Percentiles rank a stretch among this genome's conserved stretches.
Evolutionary conservation across 225 moss, liverwort and hornwort species (phyloP).

Genomic region (Pseudisothecium myosuroides): DNA sequence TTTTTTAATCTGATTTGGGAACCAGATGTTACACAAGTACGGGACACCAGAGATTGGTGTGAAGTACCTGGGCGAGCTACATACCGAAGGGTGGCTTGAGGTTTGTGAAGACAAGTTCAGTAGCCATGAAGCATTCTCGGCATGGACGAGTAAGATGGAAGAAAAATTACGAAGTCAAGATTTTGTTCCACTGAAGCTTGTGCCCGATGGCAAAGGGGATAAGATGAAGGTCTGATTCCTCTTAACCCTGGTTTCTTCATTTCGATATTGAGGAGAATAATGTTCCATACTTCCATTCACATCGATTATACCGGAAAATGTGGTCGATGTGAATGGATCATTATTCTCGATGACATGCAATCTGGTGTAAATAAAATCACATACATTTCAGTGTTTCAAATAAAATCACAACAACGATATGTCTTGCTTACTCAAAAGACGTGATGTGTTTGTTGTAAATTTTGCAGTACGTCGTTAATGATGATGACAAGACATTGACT

Average conservation of each 20-base stretch:
- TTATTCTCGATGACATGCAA: neutral
- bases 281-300: neutral
- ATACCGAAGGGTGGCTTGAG: slow-evolving; percentile 11
- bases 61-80: slow-evolving; percentile 4
- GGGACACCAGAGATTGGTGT: neutral
- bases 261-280: neutral
- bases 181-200: neutral
- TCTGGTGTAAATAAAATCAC: neutral
- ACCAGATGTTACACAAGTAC: neutral
- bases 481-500: neutral
- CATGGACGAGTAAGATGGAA: neutral
- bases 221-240: neutral
- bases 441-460: neutral
- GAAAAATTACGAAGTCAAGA: neutral
- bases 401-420: neutral
- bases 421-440: neutral
- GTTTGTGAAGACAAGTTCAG: neutral
- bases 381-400: neutral
- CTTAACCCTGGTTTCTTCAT: neutral
- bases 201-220: neutral
- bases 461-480: slow-evolving; percentile 9
- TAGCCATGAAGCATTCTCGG: neutral
- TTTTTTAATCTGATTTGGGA: neutral
- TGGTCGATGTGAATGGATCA: neutral
- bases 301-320: neutral